Conservation (phyloP, 257 asterid species). For the Forsythia viridissima region DNA sequence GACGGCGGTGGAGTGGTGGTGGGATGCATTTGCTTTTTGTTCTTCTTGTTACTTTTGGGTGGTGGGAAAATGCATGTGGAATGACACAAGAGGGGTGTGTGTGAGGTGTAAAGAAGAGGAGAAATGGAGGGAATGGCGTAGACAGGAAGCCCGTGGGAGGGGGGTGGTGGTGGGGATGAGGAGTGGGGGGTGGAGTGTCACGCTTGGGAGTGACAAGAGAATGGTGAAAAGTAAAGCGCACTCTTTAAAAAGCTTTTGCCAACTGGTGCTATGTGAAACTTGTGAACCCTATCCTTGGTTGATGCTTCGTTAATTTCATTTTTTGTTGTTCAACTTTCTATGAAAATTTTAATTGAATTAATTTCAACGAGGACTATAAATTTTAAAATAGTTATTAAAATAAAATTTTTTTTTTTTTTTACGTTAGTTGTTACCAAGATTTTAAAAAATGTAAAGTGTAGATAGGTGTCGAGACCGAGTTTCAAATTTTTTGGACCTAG, state of each 20-base stretch:
- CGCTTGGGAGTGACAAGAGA: constrained; percentile 3
- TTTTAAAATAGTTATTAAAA: too few species aligned
- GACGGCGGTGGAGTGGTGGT: constrained; percentile 39
- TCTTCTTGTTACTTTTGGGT: background rate
- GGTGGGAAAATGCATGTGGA: background rate
- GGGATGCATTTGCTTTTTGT: constrained; percentile 27
- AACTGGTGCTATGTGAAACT: background rate
- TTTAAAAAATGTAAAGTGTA: too few species aligned
- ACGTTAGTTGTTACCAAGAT: too few species aligned
- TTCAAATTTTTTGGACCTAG: too few species aligned
- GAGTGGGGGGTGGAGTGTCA: background rate
- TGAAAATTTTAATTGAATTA: too few species aligned
- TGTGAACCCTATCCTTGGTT: background rate
- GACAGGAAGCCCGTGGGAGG: constrained; percentile 1
- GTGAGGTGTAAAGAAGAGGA: background rate
- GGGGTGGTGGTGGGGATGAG: background rate
- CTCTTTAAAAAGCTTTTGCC: background rate
- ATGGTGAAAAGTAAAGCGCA: constrained; percentile 5
- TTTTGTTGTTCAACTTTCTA: too few species aligned
- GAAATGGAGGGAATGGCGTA: constrained; percentile 8
- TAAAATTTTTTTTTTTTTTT: too few species aligned
- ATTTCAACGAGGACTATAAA: too few species aligned
- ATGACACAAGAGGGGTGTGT: background rate
- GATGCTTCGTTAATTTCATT: too few species aligned
- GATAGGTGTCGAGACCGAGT: too few species aligned